Evolutionary conservation across 164 flowering plant species (phyloP), one percentile per base, ranked within the genome.

Genomic region (Stephania cephalantha): DNA sequence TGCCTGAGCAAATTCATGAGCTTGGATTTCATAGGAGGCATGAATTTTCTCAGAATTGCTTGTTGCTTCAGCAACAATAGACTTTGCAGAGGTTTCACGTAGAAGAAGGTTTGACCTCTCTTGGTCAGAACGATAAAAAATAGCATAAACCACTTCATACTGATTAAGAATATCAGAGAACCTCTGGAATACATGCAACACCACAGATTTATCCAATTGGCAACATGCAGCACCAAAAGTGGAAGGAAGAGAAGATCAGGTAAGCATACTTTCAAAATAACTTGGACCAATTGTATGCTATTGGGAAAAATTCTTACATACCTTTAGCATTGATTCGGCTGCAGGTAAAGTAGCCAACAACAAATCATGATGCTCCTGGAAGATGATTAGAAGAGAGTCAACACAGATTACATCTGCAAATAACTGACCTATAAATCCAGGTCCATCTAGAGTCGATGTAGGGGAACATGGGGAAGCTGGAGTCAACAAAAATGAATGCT

Each of bases 311-410:
- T 25, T n/a, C n/a, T 10, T 42, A 6, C 77, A 53, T 84, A 95
- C 99, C 98, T 91, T 90, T 69, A 95, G 90, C 74, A 92, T 85
- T 71, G 88, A 89, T 82, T 88, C 91, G 81, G 88, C 85, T 67
- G 94, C 91, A 13, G 99, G 99, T 78, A 92, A 81, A 46, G 90
- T 80, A 75, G 88, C 78, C 83, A 93, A 78, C 71, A 95, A 81
- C 76, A 91, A 93, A 84, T 95, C 98, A 79, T 89, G 98, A 85
- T 93, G 98, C 77, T 95, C 99, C 99, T 95, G 87, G 31, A 71
- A 70, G 70, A 81, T 6, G 46, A 72, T 75, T 18, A 18, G 77
- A 53, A 71, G 65, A 72, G 71, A 58, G 71, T 71, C 61, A 80
- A 74, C 29, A 15, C 72, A 53, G 69, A 31, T 31, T 22, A 44